A percentile compares a stretch with the other conserved stretches of the same genome.
Evolutionary conservation across 805 yeast genomes (phyloP).

Genomic region (Candida anglica): DNA sequence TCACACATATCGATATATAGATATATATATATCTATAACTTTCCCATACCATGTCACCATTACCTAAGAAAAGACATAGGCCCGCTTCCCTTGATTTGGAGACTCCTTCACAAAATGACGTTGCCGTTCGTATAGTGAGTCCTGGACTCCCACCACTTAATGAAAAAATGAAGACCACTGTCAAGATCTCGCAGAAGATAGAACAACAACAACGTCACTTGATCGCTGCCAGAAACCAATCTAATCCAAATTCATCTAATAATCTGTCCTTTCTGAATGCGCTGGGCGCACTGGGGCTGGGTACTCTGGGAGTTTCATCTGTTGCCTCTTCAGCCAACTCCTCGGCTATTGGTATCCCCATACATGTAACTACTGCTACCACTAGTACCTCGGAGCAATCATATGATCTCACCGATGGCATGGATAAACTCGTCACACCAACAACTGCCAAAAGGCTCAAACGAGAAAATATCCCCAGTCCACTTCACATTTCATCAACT

Average conservation of each 20-base stretch:
- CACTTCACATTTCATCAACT: conserved; percentile 16
- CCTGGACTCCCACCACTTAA: conserved; percentile 29
- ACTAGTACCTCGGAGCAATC: neutral
- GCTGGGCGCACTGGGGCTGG: neutral
- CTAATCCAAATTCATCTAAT: too few relatives aligned
- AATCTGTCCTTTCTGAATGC: neutral
- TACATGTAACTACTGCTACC: neutral
- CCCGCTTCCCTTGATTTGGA: conserved; percentile 16
- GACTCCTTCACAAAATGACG: conserved; percentile 13
- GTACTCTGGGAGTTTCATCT: neutral
- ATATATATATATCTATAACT: too few relatives aligned
- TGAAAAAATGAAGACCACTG: conserved; percentile 29
- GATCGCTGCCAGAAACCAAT: conserved; percentile 25
- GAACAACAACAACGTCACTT: conserved; percentile 28
- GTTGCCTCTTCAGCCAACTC: conserved; percentile 3
- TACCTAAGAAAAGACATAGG: conserved; percentile 12
- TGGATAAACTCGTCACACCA: conserved; percentile 13
- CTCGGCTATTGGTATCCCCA: neutral
- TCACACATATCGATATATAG: too few relatives aligned
- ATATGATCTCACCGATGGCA: conserved; percentile 5
- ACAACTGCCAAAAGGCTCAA: conserved; percentile 23
- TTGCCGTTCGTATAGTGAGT: conserved; percentile 29
- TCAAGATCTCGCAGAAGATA: conserved; percentile 26
- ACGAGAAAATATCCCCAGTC: conserved; percentile 29
- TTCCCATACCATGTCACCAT: conserved; percentile 2